Evolutionary conservation across 176 grass and related monocot species (phyloP), one percentile per base, ranked within the genome.

Genomic region (Ensete glaucum): DNA sequence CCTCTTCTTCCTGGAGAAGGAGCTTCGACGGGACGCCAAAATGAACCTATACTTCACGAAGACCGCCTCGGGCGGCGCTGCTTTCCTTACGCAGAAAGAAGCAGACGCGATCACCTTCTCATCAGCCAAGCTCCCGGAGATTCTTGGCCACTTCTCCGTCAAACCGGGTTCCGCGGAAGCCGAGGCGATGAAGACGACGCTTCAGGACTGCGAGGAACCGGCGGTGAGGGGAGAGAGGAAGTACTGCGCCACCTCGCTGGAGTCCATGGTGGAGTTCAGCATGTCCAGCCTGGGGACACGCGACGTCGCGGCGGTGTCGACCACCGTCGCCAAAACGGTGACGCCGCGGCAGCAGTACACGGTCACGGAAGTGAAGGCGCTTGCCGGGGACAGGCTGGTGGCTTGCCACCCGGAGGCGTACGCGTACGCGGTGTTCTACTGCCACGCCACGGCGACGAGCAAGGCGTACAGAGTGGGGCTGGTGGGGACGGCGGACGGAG

Each of bases 401-500:
- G 72, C 72, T 11, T 85, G 87, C 83, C 87, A 89, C 23, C 25
- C 24, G 7, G 62, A 75, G 83, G 26, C 71, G 1, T 89, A 85
- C 58, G 19, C 80, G 43, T 85, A 85, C 69, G 76, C 83, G 16
- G 80, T 89, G 34, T 85, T 77, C 77, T 19, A 53, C 43, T 85
- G 87, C 83, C 83, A 85, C 79, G 79, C 71, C 0, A 79, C 79
- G 73, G 69, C 52, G 19, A 73, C 81, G 50, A 2, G 25, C 25
- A 52, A 54, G 1, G 65, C 79, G 29, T 90, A 84, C 71, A 48
- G 71, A 5, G 76, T 79, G 54, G 9, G 11, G 58, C 54, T 87
- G 43, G 48, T 58, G 22, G 79, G 72, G 56, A 50, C 11, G 26
- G 56, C 25, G 16, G 78, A 87, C 25, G 56, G 79, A 52, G 76